Evolutionary conservation across 768 basidiomycete genomes (phyloP), one percentile per base, ranked within the genome.

Genomic region (Cystofilobasidium macerans): DNA sequence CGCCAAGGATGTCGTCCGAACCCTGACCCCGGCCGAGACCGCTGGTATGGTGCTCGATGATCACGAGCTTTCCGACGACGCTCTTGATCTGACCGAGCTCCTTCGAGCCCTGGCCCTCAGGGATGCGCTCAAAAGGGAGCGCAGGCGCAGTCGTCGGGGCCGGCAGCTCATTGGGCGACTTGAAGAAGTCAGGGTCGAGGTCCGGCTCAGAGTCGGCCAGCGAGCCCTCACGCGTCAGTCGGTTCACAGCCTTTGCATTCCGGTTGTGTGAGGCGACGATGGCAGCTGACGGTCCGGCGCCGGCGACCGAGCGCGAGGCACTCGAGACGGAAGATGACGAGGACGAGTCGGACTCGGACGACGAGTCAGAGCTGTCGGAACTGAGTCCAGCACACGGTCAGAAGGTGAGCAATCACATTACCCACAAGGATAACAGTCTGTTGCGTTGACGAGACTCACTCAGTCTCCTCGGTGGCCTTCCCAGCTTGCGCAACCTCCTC

Each of bases 141-240:
- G 60, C 47, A 20, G 65, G 65, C 13, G 65, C 65, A 5, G 30
- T 9, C 30, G 42, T 36, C 16, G 59, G 59, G 16, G 45, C 51
- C 11, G 65, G 65, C 13, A 67, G 60, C 18, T 67, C 65, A 40
- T 67, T 67, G 38, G 60, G 30, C 28, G 65, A 67, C 26, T 42
- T 43, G 36, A 65, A 65, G 42, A 65, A 45, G 47, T 58, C 54
- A 22, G 40, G 16, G 57, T 65, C 56, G 32, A 59, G 45, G 3
- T 65, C 64, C 22, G 40, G 57, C 28, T 65, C 64, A 3, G 57
- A 59, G 14, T 56, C 64, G 12, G 32, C 56, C 26, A 42, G 53
- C 26, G 62, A 63, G 22, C 38, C 42, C 32, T 35, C 63, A 30
- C 36, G 45, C 43, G 43, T 51, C 11, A 62, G 61, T 1, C 22